Conservation (phyloP, 768 basidiomycete genomes). For the Glaciozyma martinii region DNA sequence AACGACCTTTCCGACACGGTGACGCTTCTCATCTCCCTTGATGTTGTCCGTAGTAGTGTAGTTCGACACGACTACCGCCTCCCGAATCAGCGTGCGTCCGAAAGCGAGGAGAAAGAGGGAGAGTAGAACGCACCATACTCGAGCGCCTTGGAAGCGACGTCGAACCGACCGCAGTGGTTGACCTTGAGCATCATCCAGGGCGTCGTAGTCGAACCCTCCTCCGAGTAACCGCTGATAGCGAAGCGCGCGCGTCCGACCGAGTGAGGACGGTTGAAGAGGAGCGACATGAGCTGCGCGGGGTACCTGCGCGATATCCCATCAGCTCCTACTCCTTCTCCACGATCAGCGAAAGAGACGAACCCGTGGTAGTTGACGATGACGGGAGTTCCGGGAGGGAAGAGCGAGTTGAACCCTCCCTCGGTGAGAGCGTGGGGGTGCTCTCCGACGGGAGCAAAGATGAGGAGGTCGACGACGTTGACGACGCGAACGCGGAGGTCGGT, state of each 20-base stretch:
- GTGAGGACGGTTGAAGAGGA: conserved; percentile 33
- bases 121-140: conserved; percentile 32
- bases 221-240: conserved; percentile 33
- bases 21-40: conserved; percentile 18
- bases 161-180: conserved; percentile 38
- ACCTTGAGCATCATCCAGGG: conserved; percentile 46
- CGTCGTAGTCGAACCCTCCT: conserved; percentile 48
- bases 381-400: conserved; percentile 63
- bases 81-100: not conserved
- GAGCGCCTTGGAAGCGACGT: conserved; percentile 39
- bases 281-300: conserved; percentile 11
- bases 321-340: conserved; percentile 56
- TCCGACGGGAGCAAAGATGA: conserved; percentile 64
- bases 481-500: conserved; percentile 71
- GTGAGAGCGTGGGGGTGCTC: conserved; percentile 66
- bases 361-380: conserved; percentile 64
- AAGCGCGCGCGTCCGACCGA: conserved; percentile 33
- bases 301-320: conserved; percentile 52
- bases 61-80: conserved; percentile 7
- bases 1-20: conserved; percentile 21
- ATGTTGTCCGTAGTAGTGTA: conserved; percentile 18
- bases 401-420: conserved; percentile 53
- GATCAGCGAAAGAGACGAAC: conserved; percentile 53
- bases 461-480: conserved; percentile 80
- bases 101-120: not conserved